Conservation (phyloP, 2,329 filamentous ascomycete species). For the Penicillium sp. region DNA sequence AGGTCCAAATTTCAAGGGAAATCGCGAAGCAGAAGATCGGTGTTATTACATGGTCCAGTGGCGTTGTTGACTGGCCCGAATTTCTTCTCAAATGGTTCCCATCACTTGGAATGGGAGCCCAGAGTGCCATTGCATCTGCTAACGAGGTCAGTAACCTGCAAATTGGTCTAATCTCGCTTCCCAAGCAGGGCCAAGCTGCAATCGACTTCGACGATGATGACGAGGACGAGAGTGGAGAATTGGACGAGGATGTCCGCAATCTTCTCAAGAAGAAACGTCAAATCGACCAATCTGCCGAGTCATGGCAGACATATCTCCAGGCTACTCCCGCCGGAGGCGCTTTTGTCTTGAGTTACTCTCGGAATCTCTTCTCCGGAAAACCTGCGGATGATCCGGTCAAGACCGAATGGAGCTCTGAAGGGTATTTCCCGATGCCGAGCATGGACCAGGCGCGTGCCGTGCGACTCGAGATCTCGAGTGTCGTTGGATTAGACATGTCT, state of each 20-base stretch:
- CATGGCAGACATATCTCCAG: slow-evolving; percentile 33
- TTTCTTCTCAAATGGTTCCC: slow-evolving; percentile 24
- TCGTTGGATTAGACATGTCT: slow-evolving; percentile 27
- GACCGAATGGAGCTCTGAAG: slow-evolving; percentile 43
- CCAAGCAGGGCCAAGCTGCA: slow-evolving; percentile 16
- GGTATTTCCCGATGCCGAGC: slow-evolving; percentile 33
- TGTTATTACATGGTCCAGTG: slow-evolving; percentile 38
- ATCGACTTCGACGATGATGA: slow-evolving; percentile 25
- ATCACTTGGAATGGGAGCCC: slow-evolving; percentile 23
- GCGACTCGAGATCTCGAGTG: slow-evolving; percentile 33
- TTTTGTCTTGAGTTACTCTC: slow-evolving; percentile 35
- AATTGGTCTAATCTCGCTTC: slow-evolving; percentile 32
- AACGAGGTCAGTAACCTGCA: slow-evolving; percentile 32
- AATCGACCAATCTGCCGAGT: slow-evolving; percentile 28
- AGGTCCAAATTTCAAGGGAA: slow-evolving; percentile 31
- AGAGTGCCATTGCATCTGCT: slow-evolving; percentile 16
- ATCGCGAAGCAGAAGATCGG: slow-evolving; percentile 32
- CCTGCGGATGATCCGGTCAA: slow-evolving; percentile 30
- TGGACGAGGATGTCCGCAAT: slow-evolving; percentile 12
- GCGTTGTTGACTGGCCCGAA: slow-evolving; percentile 37
- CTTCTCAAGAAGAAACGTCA: slow-evolving; percentile 15
- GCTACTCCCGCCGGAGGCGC: slow-evolving; percentile 29
- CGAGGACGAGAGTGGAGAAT: slow-evolving; percentile 20
- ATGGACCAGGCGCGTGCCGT: slow-evolving; percentile 32
- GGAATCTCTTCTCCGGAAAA: slow-evolving; percentile 39